These are phyloP conservation scores for Viola odorata DNA, from an alignment of 345 rosid species.

Conservation along the genomic window DNA sequence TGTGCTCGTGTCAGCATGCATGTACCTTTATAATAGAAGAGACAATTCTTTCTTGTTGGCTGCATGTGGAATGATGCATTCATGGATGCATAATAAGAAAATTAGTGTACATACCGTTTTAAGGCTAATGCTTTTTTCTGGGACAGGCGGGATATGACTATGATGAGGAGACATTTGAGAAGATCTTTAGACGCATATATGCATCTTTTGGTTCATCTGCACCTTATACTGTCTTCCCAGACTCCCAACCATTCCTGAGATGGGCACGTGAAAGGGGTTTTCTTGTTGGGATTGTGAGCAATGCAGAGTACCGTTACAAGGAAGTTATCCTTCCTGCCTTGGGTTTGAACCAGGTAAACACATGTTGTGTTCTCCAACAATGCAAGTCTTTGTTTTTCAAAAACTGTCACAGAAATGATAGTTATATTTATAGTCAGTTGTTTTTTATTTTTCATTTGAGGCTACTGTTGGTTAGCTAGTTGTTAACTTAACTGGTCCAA, in stretches of 20 bases:
- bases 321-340: slow-evolving; percentile 92
- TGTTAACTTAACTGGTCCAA: not conserved
- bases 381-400: no score
- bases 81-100: no score
- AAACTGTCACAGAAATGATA: no score
- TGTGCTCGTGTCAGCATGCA: no score
- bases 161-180: slow-evolving; percentile 89
- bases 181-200: slow-evolving; percentile 74
- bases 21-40: no score
- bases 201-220: slow-evolving; percentile 95
- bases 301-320: slow-evolving; percentile 78
- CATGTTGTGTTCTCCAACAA: not conserved
- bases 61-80: no score
- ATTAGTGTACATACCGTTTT: no score
- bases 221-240: slow-evolving; percentile 71
- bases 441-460: not conserved
- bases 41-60: no score
- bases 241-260: slow-evolving; percentile 77
- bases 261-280: slow-evolving; percentile 73
- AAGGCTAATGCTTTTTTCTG: slow-evolving; percentile 1
- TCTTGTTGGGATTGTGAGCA: slow-evolving; percentile 71
- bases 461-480: no score
- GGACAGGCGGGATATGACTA: slow-evolving; percentile 90
- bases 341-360: slow-evolving; percentile 64
- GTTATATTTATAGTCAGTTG: not conserved